A percentile compares a stretch with the other conserved stretches of the same genome.
Conservation (phyloP, 208 protist genomes). For the Leishmania tropica region DNA sequence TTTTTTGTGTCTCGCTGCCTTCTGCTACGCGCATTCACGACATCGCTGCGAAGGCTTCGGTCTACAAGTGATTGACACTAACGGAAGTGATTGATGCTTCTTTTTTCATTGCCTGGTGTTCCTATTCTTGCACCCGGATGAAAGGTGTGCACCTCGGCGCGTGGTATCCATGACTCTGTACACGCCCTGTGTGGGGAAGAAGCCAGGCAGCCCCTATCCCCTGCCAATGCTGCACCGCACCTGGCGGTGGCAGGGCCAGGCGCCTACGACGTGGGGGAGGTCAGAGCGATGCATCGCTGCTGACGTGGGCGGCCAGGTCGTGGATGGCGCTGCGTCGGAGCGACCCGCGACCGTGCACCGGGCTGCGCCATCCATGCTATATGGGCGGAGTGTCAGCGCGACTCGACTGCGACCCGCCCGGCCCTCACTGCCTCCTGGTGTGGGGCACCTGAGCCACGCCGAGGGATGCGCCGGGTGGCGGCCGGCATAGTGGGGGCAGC, state of each 20-base stretch:
- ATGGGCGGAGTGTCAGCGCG: neutral
- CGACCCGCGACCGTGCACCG: neutral
- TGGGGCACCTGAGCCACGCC: neutral
- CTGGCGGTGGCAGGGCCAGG: neutral
- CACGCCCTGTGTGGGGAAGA: neutral
- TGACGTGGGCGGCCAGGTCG: neutral
- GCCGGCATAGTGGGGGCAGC: neutral
- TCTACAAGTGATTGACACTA: neutral
- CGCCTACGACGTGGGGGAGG: neutral
- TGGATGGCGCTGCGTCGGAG: neutral
- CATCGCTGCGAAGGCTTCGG: neutral
- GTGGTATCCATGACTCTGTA: neutral
- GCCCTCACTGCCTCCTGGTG: neutral
- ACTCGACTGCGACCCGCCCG: neutral
- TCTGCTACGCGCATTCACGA: neutral
- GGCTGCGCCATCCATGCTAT: neutral
- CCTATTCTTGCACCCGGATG: neutral
- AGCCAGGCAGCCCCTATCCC: neutral
- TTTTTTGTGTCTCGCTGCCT: neutral
- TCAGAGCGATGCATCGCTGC: neutral
- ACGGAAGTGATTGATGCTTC: neutral
- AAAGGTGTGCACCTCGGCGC: neutral
- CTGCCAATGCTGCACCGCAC: neutral
- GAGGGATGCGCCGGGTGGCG: neutral
- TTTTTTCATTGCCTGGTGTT: constrained; percentile 2